Evolutionary conservation across 1,139 yeast genomes (phyloP), one percentile per base, ranked within the genome.

Genomic region (Scheffersomyces segobiensis): DNA sequence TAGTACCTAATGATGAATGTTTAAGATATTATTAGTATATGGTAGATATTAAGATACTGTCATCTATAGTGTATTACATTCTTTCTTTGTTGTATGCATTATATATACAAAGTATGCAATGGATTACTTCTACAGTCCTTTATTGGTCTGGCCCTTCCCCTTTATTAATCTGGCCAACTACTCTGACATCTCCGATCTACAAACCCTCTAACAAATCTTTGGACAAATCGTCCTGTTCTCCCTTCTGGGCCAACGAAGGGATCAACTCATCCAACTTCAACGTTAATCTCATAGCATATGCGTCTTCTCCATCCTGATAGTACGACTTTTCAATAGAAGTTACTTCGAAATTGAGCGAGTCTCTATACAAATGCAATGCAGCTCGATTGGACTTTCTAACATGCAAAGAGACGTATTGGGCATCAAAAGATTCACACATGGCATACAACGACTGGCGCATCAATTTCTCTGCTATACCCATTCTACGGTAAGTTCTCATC

Each of bases 301-400:
- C 99, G 76, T 96, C 98, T 73, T 96, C 99, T 32, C 97, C 97
- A 73, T 95, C 98, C 59, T 95, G 98, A 71, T 95, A 95, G 72
- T 96, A 95, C 21, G 89, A 84, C 66, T 87, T 89, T 68, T 93
- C 98, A 59, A 95, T 87, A 53, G 88, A 86, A 58, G 89, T 82
- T 53, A 92, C 95, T 67, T 87, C 93, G 71, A 96, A 95, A 62
- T 85, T 80, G 62, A 96, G 81, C 5, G 97, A 90, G 69, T 92
- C 97, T 71, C 90, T 83, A 78, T 95, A 95, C 63, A 95, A 82
- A 75, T 93, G 97, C 68, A 93, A 81, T 17, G 99, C 99, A 18
- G 99, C 99, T 68, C 93, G 79, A 76, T 95, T 95, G 55, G 97
- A 89, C 74, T 91, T 88, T 75, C 99, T 87, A 39, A 96, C 99